Evolutionary conservation across 108 stramenopile species (phyloP), one percentile per base, ranked within the genome.

Genomic region (Cyclotella baltica): DNA sequence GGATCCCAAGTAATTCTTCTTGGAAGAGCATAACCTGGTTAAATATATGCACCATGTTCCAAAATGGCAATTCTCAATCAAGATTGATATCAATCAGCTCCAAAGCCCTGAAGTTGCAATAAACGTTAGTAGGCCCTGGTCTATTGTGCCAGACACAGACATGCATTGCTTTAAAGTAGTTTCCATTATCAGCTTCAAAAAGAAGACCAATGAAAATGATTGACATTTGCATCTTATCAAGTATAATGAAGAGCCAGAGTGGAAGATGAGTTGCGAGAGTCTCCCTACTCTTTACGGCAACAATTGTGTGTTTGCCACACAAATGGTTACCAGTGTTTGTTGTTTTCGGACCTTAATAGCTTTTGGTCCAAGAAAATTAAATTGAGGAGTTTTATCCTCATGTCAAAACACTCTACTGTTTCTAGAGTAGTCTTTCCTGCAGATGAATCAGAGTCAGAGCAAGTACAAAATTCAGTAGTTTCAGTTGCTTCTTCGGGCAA

Each of bases 191-290:
- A n/a, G n/a, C n/a, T n/a, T n/a, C n/a, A n/a, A n/a, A n/a, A n/a
- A n/a, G n/a, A n/a, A n/a, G n/a, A n/a, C n/a, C n/a, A n/a, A n/a
- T n/a, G n/a, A n/a, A n/a, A n/a, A n/a, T n/a, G n/a, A n/a, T n/a
- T n/a, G n/a, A 4, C 37, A 37, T 51, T 48, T 52, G 10, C 48
- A 0, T 33, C 58, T 72, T 0, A 72, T 72, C 43, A 72, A 27
- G 13, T 22, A 46, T 3, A 38, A 23, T 19, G 33, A 46, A 8
- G 70, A 72, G 18, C 70, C 70, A 59, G 57, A 72, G 70, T 72
- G 37, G 13, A 72, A 29, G 1, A 59, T 37, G 28, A 72, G 37
- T 59, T 40, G 20, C 18, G 61, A 33, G 20, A 72, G 29, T 25
- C 56, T 27, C 4, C n/a, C 57, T 20, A 43, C 57, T 59, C 2